Evolutionary conservation across 805 yeast species (phyloP).

Genomic region (Priceomyces castillae): DNA sequence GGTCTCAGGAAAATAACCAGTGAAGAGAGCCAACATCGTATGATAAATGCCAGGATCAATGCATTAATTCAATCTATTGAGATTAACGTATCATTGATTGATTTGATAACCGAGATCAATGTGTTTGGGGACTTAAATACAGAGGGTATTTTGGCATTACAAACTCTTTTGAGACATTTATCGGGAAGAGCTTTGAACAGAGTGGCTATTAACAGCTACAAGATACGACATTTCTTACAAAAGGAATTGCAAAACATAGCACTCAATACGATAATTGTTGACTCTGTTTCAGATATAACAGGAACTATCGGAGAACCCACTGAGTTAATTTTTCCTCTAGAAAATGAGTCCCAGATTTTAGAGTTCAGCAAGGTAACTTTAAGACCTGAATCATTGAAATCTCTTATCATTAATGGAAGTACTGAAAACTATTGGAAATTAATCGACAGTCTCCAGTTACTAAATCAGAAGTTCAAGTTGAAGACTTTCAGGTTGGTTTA

Average conservation of each 20-base stretch:
- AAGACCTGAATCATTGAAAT: conserved; percentile 5
- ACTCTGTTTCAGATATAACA: conserved; percentile 11
- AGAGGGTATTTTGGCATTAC: conserved; percentile 4
- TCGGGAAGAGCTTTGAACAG: conserved; percentile 4
- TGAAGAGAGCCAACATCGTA: conserved; percentile 18
- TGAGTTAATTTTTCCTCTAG: conserved; percentile 4
- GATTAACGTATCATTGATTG: conserved; percentile 25
- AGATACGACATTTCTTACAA: conserved; percentile 8
- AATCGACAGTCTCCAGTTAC: conserved; percentile 6
- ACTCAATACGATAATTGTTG: conserved; percentile 20
- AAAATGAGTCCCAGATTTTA: neutral
- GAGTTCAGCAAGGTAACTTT: neutral
- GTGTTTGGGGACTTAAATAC: conserved; percentile 14
- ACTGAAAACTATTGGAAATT: conserved; percentile 15
- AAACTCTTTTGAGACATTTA: conserved; percentile 4
- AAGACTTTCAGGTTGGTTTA: conserved; percentile 26
- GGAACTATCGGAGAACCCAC: neutral
- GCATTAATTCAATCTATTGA: conserved; percentile 22
- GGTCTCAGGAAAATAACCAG: conserved; percentile 21
- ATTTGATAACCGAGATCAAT: conserved; percentile 17
- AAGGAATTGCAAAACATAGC: conserved; percentile 4
- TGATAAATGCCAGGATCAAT: conserved; percentile 27
- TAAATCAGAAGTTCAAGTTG: conserved; percentile 9
- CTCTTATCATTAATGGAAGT: conserved; percentile 17
- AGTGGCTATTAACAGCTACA: conserved; percentile 10